Base-by-base conservation (phyloP, 768 basidiomycete genomes). In the Agrocybe praecox region DNA sequence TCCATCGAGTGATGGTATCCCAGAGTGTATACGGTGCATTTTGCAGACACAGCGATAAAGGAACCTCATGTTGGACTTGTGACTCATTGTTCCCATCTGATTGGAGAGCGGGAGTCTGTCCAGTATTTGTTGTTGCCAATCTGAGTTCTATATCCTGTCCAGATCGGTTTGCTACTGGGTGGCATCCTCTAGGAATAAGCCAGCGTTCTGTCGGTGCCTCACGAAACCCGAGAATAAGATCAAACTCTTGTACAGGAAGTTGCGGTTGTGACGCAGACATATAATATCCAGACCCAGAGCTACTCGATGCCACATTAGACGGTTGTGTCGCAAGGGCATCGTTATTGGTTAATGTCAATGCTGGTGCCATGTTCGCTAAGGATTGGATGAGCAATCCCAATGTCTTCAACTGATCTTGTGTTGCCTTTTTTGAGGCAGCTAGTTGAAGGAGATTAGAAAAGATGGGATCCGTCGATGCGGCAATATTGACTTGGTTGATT, bases 341-440 rank as follows among this genome's bases (percentile, higher is more conserved):
- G 52, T 52, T 43, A 48, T 59, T 46, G 19, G 51, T 46, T 47
- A 60, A 53, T 18, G 53, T 47, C 24, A 66, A 57, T n/a, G 59
- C 32, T 29, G 53, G 33, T 23, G 65, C 67, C 17, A 72, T 60
- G 33, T 67, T 72, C 22, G 85, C 81, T 44, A 91, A 65, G 21
- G 88, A 85, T 58, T 87, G 87, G 40, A 92, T 86, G n/a, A 90
- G 78, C n/a, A 86, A 68, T 22, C 86, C 87, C 21, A 92, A 82
- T 6, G 83, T 83, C 69, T 88, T 82, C 22, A 88, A 71, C 66
- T 92, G 86, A 17, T 86, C 86, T 5, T 82, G 70, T 42, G 78
- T 83, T 8, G 89, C 90, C 43, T 72, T 75, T 40, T 85, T 84
- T 2, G 81, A 75, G 45, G 87, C 85, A 40, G 86, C 88, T 26